Conservation (phyloP, 2,329 filamentous ascomycete genomes). For the Capronia epimyces region DNA sequence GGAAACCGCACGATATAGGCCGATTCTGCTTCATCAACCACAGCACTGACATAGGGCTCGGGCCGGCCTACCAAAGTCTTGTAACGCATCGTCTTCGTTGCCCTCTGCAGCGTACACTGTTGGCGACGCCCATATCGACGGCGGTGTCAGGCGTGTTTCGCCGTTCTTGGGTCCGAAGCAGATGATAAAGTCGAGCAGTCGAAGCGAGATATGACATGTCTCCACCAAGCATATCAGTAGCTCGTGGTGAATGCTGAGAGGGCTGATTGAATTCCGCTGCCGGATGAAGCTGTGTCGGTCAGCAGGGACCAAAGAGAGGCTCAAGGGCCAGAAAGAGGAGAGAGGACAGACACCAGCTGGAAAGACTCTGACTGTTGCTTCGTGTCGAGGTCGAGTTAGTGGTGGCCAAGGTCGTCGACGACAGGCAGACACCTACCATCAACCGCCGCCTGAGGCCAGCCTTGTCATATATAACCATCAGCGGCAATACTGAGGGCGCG, state of each 20-base stretch:
- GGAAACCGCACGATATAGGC: neutral
- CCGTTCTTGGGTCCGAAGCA: conserved; percentile 1
- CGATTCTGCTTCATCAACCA: neutral
- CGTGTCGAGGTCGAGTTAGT: too few species aligned
- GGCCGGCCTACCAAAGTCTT: neutral
- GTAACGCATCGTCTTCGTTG: neutral
- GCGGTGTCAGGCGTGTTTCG: neutral
- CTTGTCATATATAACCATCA: neutral
- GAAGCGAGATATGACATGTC: neutral
- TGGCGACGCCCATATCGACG: neutral
- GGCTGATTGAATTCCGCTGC: neutral
- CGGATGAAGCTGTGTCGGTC: neutral
- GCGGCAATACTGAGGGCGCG: neutral
- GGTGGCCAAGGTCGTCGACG: neutral
- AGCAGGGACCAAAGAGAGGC: neutral
- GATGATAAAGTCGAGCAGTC: neutral
- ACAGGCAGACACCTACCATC: neutral
- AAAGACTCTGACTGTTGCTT: neutral
- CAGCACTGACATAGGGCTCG: neutral
- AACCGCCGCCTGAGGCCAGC: neutral
- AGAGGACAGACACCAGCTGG: neutral
- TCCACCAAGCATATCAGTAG: neutral
- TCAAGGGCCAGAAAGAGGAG: neutral
- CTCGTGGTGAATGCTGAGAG: neutral
- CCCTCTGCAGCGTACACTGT: neutral